Percentiles rank a stretch among this genome's conserved stretches.
phyloP scores from a whole-genome alignment of 768 basidiomycete genomes.

The Serendipita indica region DNA sequence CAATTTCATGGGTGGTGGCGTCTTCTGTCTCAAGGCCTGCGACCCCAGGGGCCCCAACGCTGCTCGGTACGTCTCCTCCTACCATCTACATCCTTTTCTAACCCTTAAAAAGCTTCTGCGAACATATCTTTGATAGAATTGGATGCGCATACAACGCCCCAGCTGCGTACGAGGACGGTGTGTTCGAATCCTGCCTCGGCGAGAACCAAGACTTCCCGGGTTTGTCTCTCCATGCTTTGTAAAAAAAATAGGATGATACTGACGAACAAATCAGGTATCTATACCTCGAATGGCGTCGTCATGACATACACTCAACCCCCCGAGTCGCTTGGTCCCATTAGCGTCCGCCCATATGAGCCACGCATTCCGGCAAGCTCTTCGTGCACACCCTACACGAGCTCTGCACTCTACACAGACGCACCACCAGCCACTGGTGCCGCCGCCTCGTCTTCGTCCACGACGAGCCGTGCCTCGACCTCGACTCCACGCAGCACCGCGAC shows the following conservation, averaged over 20 bases:
- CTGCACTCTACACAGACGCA: slow-evolving; percentile 14
- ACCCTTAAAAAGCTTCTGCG: too few species aligned
- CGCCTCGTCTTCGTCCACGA: background rate
- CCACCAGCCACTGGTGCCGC: background rate
- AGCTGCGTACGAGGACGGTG: slow-evolving; percentile 38
- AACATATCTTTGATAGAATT: slow-evolving; percentile 60
- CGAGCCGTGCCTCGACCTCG: background rate
- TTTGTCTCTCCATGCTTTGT: slow-evolving; percentile 10
- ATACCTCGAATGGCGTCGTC: slow-evolving; percentile 25
- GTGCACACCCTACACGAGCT: slow-evolving; percentile 18
- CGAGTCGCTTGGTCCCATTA: slow-evolving; percentile 26
- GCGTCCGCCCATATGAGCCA: slow-evolving; percentile 28
- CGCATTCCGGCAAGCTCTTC: slow-evolving; percentile 12
- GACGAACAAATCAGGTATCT: slow-evolving; percentile 29
- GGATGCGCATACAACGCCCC: slow-evolving; percentile 68
- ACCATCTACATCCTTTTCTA: too few species aligned
- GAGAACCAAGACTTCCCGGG: slow-evolving; percentile 47
- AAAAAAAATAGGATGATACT: too few species aligned
- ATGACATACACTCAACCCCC: slow-evolving; percentile 17
- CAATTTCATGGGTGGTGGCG: slow-evolving; percentile 52
- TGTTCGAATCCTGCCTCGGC: slow-evolving; percentile 50
- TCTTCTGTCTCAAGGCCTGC: slow-evolving; percentile 62
- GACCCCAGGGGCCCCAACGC: slow-evolving; percentile 40
- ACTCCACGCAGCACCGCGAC: background rate
- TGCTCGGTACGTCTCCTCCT: too few species aligned